These are phyloP conservation scores for Knoxia roxburghii DNA, from an alignment of 257 asterid species.

Conservation along the genomic window DNA sequence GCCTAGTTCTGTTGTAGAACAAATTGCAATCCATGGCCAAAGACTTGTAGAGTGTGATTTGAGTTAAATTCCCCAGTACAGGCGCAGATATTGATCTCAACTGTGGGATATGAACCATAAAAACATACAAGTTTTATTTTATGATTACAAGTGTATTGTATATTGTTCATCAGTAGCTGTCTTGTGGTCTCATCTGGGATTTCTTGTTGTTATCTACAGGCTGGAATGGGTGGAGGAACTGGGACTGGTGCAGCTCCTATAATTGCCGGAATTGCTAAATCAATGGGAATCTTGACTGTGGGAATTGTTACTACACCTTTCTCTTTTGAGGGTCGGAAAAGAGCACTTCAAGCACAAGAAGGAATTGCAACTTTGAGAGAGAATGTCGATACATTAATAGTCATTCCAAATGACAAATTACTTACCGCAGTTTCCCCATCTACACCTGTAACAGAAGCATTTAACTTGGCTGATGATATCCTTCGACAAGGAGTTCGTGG, in stretches of 20 bases:
- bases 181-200: slow-evolving; percentile 10
- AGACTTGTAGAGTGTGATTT: background rate
- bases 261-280: slow-evolving; percentile 81
- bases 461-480: slow-evolving; percentile 94
- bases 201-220: slow-evolving; percentile 36
- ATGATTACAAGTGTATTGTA: slow-evolving; percentile 3
- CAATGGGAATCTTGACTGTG: slow-evolving; percentile 92
- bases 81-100: background rate
- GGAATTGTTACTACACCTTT: slow-evolving; percentile 96
- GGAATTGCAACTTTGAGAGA: slow-evolving; percentile 92
- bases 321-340: slow-evolving; percentile 92
- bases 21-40: background rate
- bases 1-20: background rate
- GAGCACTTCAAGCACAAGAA: slow-evolving; percentile 97
- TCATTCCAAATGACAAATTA: slow-evolving; percentile 89
- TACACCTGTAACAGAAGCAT: slow-evolving; percentile 96
- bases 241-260: slow-evolving; percentile 98
- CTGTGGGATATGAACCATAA: background rate
- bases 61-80: background rate
- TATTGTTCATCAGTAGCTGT: background rate
- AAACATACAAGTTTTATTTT: background rate
- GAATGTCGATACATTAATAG: slow-evolving; percentile 90
- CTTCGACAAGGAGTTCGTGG: slow-evolving; percentile 99
- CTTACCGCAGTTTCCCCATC: slow-evolving; percentile 87
- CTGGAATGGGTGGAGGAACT: slow-evolving; percentile 99